phyloP scores from a whole-genome alignment of 1,284 basidiomycete species.

The Boletus semigastroideus region DNA sequence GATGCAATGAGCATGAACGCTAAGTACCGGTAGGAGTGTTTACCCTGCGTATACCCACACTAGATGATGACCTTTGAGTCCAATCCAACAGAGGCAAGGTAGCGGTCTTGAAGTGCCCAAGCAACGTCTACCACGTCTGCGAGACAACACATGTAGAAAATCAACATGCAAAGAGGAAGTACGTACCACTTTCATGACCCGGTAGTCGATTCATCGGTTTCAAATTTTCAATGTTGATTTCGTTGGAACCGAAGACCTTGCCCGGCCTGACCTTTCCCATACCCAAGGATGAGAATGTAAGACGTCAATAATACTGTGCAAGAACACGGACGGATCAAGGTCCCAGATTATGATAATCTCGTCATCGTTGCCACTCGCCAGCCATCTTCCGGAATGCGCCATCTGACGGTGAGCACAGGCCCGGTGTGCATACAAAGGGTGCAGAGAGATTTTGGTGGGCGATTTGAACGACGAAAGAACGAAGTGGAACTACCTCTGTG shows the following conservation, averaged over 20 bases:
- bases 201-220: slow-evolving; percentile 89
- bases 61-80: slow-evolving; percentile 92
- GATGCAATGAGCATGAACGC: slow-evolving; percentile 1
- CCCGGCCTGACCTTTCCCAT: slow-evolving; percentile 67
- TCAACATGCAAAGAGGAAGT: slow-evolving; percentile 10
- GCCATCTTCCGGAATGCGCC: slow-evolving; percentile 91
- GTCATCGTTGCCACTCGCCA: slow-evolving; percentile 97
- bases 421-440: slow-evolving; percentile 95
- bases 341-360: slow-evolving; percentile 97
- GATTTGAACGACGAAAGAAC: slow-evolving; percentile 47
- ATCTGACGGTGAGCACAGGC: slow-evolving; percentile 91
- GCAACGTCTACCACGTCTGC: slow-evolving; percentile 94
- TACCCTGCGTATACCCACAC: slow-evolving; percentile 87
- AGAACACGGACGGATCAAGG: slow-evolving; percentile 78
- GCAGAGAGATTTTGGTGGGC: slow-evolving; percentile 84
- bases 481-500: slow-evolving; percentile 40
- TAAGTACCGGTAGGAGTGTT: slow-evolving; percentile 21
- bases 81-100: slow-evolving; percentile 91
- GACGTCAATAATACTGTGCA: background rate
- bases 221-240: slow-evolving; percentile 97
- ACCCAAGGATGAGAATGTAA: background rate
- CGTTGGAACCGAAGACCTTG: slow-evolving; percentile 89
- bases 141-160: slow-evolving; percentile 2
- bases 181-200: slow-evolving; percentile 86
- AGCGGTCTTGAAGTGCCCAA: slow-evolving; percentile 91